Conservation (phyloP, 805 yeast genomes). For the Nakazawaea pomicola region DNA sequence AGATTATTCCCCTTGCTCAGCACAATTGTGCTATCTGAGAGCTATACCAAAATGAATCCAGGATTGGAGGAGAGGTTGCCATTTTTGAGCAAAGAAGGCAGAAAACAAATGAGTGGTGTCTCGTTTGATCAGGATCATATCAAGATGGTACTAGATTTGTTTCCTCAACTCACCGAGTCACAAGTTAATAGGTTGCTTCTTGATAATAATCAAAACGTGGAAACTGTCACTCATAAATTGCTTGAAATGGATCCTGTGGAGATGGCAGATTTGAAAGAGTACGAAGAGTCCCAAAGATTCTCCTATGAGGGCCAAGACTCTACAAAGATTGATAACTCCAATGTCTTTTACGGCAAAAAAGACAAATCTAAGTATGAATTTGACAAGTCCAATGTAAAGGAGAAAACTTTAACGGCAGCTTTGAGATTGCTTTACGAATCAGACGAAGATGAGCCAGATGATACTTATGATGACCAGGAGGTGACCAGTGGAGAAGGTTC, state of each 20-base stretch:
- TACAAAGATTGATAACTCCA: conserved; percentile 22
- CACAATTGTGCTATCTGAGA: conserved; percentile 44
- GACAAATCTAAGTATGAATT: conserved; percentile 14
- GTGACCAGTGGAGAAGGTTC: conserved; percentile 16
- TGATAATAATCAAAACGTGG: conserved; percentile 47
- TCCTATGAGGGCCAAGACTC: conserved; percentile 28
- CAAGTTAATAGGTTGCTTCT: conserved; percentile 46
- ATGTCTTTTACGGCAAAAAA: conserved; percentile 31
- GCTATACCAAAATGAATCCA: conserved; percentile 42
- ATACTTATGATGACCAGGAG: conserved; percentile 60
- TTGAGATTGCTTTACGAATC: conserved; percentile 59
- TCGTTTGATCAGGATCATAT: conserved; percentile 33
- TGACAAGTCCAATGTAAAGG: conserved; percentile 40
- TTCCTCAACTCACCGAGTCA: conserved; percentile 53
- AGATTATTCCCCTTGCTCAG: conserved; percentile 49
- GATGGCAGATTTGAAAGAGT: conserved; percentile 27
- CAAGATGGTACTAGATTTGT: conserved; percentile 45
- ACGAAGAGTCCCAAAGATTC: conserved; percentile 21
- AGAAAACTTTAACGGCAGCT: conserved; percentile 52
- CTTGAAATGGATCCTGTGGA: conserved; percentile 54
- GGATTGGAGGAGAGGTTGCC: conserved; percentile 47
- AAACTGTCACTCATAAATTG: conserved; percentile 49
- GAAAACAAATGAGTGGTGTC: not conserved
- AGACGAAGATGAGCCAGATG: conserved; percentile 86
- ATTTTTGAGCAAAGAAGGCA: conserved; percentile 29